Evolutionary conservation across 2,329 filamentous ascomycete species (phyloP), one percentile per base, ranked within the genome.

Genomic region (Didymellaceae sp.): DNA sequence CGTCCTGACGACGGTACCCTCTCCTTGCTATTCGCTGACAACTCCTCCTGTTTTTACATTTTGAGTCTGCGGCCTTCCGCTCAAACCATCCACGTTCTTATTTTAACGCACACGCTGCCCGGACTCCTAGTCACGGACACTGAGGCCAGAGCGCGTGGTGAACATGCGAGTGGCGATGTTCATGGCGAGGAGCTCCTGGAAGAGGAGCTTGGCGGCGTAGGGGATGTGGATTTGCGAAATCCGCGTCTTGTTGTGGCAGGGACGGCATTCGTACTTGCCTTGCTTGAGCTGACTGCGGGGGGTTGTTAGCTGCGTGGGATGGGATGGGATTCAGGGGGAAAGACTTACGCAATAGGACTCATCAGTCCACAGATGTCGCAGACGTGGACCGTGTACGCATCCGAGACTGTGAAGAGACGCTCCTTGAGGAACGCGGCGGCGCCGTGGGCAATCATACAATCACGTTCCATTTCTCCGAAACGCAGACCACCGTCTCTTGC

Each of bases 401-500:
- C 94, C 44, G 91, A 96, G 41, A 99, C 94, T 73, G 97, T 93
- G 68, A 99, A 97, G 51, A 99, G 78, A 67, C 94, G 86, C 80
- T 99, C 94, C 79, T 99, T 99, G 70, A 99, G 78, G 83, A 99
- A 99, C 1, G 92, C 88, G 45, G 91, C 93, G 3, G 95, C 94
- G 72, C 94, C 94, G 74, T 99, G 95, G n/a, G 95, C 91, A 80
- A 99, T 99, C 94, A 99, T 99, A 75, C 94, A 99, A 85, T 99
- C 95, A 79, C 95, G 93, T 78, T 99, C 95, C 94, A 99, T 99
- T 82, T 99, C 94, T 86, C 94, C 94, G 85, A 99, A 99, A 72
- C 95, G 93, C 34, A 99, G 83, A 80, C 94, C 94, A 83, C 94
- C 94, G 73, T 99, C 95, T 76, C 95, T 83, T 3, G 94, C 94